phyloP scores from a whole-genome alignment of 805 yeast species.

The Sungouiozyma intestinalis region DNA sequence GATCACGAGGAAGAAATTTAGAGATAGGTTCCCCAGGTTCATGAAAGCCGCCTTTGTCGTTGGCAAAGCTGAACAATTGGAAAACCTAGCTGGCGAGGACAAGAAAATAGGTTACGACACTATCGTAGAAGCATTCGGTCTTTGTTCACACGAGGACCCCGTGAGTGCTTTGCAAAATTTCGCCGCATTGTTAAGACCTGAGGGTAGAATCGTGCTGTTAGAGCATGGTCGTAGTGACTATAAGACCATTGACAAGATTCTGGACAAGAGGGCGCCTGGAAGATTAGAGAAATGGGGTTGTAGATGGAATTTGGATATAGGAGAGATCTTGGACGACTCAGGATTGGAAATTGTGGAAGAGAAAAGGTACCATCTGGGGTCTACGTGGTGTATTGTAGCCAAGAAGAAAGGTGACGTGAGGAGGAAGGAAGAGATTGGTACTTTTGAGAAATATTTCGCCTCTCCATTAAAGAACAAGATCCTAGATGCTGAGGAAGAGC shows the following conservation, averaged over 20 bases:
- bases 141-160: constrained; percentile 94
- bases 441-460: constrained; percentile 40
- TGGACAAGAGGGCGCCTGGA: constrained; percentile 74
- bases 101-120: constrained; percentile 67
- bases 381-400: constrained; percentile 79
- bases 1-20: constrained; percentile 63
- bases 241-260: constrained; percentile 62
- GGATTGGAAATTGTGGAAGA: constrained; percentile 78
- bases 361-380: constrained; percentile 77
- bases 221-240: constrained; percentile 90
- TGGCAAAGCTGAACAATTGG: constrained; percentile 79
- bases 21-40: constrained; percentile 53
- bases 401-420: constrained; percentile 61
- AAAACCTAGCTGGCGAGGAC: constrained; percentile 37
- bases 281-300: constrained; percentile 93
- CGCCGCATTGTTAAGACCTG: constrained; percentile 65
- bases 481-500: constrained; percentile 4
- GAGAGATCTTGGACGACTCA: constrained; percentile 71
- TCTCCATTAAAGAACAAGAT: constrained; percentile 27
- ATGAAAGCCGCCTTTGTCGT: constrained; percentile 76
- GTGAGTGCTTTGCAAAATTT: constrained; percentile 70
- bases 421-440: constrained; percentile 35
- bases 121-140: constrained; percentile 85
- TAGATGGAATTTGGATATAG: constrained; percentile 93
- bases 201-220: constrained; percentile 75